phyloP scores from a whole-genome alignment of 371 early-diverging fungal genomes.

The Zychaea mexicana region DNA sequence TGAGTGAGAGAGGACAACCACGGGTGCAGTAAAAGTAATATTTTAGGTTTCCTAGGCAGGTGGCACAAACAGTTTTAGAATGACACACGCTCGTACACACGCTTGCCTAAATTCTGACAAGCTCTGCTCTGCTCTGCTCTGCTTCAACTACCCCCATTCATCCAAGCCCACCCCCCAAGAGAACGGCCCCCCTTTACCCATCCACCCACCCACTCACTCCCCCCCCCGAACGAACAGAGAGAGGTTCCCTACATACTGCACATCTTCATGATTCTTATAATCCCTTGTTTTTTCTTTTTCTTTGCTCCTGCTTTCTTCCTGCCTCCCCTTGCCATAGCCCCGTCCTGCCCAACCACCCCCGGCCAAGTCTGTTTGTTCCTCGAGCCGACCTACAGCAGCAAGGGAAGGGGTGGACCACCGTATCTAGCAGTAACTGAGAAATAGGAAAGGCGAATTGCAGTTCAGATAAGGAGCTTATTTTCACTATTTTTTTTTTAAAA shows the following conservation, averaged over 20 bases:
- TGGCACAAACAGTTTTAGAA: constrained; percentile 19
- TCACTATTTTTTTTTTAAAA: background rate
- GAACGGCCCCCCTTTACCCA: background rate
- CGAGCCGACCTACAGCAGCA: background rate
- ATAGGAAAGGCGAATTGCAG: background rate
- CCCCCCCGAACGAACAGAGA: background rate
- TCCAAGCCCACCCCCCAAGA: background rate
- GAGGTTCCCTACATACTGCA: background rate
- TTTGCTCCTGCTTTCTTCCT: constrained; percentile 4
- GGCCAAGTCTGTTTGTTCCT: constrained; percentile 1
- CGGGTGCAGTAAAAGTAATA: constrained; percentile 8
- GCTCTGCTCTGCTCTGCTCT: background rate
- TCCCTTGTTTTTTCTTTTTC: constrained; percentile 4
- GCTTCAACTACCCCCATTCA: background rate
- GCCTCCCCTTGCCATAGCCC: background rate
- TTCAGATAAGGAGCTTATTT: background rate
- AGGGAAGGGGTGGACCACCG: background rate
- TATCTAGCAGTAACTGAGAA: background rate
- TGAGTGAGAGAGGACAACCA: constrained; percentile 1
- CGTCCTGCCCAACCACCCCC: background rate
- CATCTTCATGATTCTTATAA: background rate
- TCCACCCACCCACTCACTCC: no score
- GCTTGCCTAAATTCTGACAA: constrained; percentile 6
- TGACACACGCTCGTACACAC: constrained; percentile 13
- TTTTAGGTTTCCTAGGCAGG: constrained; percentile 12